Evolutionary conservation across 805 yeast genomes (phyloP), one percentile per base, ranked within the genome.

Genomic region (Metschnikowia vanudenii): DNA sequence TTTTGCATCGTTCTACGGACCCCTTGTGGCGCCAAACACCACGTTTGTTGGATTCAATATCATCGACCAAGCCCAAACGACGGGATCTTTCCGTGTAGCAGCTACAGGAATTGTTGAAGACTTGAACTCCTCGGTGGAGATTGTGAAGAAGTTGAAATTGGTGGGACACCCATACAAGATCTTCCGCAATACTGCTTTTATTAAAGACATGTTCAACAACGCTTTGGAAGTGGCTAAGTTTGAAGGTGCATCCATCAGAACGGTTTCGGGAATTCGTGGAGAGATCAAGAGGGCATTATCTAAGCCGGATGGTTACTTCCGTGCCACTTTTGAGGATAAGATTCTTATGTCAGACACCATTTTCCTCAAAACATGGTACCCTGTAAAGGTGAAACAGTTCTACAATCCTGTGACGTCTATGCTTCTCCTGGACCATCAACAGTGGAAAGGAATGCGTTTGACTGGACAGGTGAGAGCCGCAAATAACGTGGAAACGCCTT

Each of bases 241-340:
- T 62, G 99, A 94, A 71, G 99, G 99, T 48, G 99, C 99, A 0
- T 84, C 90, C 38, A 90, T 94, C 62, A 86, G 90, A 66, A 95
- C 99, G 0, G 99, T 94, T 4, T 88, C 96, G 7, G 99, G 99
- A 50, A 89, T 94, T 48, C 76, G 99, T 56, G 99, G 99, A 67
- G 98, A 94, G 66, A 92, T 94, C 58, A 94, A 94, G 65, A 77
- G 97, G 53, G 99, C 98, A 0, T 74, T 94, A 51, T 80, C 96
- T 9, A 86, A 87, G 57, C 97, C 97, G 0, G 98, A 92, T 42
- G 99, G 99, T 11, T 84, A 86, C 64, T 95, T 78, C 75, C 81
- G 99, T 63, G 99, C 99, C 11, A 84, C 97, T 1, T 94, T 94
- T 67, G 99, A 94, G 67, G 99, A 94, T 64, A 92, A 91, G 69